These are phyloP conservation scores for Saccharomycopsis olivae DNA, from an alignment of 805 yeast species.

Conservation along the genomic window DNA sequence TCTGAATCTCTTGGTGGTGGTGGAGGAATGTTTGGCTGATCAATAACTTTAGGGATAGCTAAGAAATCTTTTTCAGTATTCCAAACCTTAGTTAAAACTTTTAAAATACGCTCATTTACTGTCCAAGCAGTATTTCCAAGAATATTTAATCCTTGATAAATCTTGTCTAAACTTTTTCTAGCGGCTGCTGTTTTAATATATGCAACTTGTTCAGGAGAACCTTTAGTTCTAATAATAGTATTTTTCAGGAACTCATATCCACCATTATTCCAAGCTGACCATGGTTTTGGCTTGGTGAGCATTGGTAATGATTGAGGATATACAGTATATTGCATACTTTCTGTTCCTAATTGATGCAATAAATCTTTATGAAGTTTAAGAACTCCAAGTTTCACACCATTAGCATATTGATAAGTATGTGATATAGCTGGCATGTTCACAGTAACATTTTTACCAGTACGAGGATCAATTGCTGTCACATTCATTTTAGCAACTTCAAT, in stretches of 20 bases:
- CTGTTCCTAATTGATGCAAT: constrained; percentile 56
- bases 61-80: constrained; percentile 68
- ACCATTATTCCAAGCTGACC: constrained; percentile 77
- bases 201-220: constrained; percentile 82
- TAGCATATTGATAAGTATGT: constrained; percentile 74
- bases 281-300: constrained; percentile 83
- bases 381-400: constrained; percentile 75
- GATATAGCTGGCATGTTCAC: constrained; percentile 85
- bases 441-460: constrained; percentile 50
- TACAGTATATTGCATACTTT: constrained; percentile 49
- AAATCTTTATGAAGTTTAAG: constrained; percentile 64
- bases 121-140: constrained; percentile 91
- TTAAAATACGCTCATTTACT: constrained; percentile 60
- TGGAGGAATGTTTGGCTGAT: constrained; percentile 38
- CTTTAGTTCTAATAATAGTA: constrained; percentile 63
- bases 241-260: constrained; percentile 66
- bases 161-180: constrained; percentile 49
- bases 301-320: constrained; percentile 88
- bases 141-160: constrained; percentile 75
- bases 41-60: constrained; percentile 56
- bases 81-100: constrained; percentile 72
- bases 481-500: constrained; percentile 75
- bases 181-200: constrained; percentile 80
- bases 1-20: constrained; percentile 58
- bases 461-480: constrained; percentile 74